Evolutionary conservation across 441 rosid genomes (phyloP), one percentile per base, ranked within the genome.

Genomic region (Isatis lusitanica): DNA sequence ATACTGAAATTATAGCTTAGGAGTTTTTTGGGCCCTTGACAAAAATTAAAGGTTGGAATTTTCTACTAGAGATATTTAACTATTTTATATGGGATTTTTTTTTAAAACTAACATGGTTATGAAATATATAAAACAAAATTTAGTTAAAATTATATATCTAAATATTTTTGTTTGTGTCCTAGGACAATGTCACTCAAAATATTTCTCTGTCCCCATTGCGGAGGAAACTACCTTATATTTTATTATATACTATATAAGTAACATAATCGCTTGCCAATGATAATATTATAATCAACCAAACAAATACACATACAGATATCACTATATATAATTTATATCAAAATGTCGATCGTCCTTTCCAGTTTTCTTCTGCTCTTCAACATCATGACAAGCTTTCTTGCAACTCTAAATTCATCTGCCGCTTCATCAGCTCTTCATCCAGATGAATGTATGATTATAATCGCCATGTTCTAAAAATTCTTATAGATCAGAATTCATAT

Each of bases 381-480:
- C 68, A 62, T 40, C 52, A 40, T 43, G 46, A 52, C 63, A 42
- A 42, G 50, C 76, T 52, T 40, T 46, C 59, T 63, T 12, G 36
- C 63, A 31, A 21, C n/a, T 13, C 15, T 12, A 30, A 52, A 24
- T 52, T 38, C 52, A 38, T 30, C 31, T 3, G 8, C 53, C 9
- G 5, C 53, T 4, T 62, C 63, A 26, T 26, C 28, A 26, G 40
- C 16, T 56, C 66, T 72, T 11, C 69, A 72, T 31, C 46, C 47
- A 51, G 70, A 53, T 63, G 76, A 72, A 52, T 42, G 76, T 72
- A 72, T 30, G 70, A 51, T n/a, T 51, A 24, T 16, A 44, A 38
- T 36, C 5, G 7, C 1, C 9, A 36, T 50, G 8, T 55, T 10
- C 1, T 21, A 21, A 9, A 9, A 17, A 0, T n/a, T 40, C 46